Conservation (phyloP, 2,329 filamentous ascomycete genomes). For the Colletotrichum liaoningense region DNA sequence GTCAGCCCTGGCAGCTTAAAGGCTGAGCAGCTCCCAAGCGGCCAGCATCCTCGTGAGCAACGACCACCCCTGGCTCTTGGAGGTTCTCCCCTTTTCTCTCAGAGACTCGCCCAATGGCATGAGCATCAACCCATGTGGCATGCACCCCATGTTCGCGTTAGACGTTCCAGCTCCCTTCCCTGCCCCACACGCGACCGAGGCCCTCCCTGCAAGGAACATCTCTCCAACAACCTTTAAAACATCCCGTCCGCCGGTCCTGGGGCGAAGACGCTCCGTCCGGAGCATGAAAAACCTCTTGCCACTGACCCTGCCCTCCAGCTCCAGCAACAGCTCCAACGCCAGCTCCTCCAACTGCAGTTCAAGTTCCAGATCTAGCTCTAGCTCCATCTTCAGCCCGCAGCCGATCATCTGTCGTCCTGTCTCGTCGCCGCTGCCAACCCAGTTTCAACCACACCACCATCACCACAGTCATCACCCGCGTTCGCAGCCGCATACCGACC, state of each 20-base stretch:
- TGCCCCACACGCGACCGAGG: constrained; percentile 35
- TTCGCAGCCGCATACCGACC: background rate
- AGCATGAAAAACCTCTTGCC: constrained; percentile 54
- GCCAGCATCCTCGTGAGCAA: constrained; percentile 8
- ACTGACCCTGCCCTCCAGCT: constrained; percentile 46
- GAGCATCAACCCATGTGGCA: constrained; percentile 34
- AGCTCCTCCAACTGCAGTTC: constrained; percentile 38
- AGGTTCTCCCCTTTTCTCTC: constrained; percentile 26
- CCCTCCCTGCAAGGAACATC: constrained; percentile 36
- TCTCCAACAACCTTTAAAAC: constrained; percentile 37
- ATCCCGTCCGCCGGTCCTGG: constrained; percentile 35
- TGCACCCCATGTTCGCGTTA: constrained; percentile 38
- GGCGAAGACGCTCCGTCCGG: constrained; percentile 48
- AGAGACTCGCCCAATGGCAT: constrained; percentile 35
- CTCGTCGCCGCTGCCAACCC: constrained; percentile 7
- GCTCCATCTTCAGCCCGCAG: constrained; percentile 37
- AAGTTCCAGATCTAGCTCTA: constrained; percentile 39
- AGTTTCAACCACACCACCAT: constrained; percentile 10
- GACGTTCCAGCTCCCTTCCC: constrained; percentile 37
- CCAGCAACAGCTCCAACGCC: constrained; percentile 34
- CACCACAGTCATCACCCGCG: background rate
- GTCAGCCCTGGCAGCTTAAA: constrained; percentile 23
- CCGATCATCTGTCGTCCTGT: constrained; percentile 17
- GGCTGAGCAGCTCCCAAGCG: constrained; percentile 21
- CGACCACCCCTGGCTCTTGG: constrained; percentile 12